These are phyloP conservation scores for Colletotrichum australisinense DNA, from an alignment of 2,329 filamentous ascomycete genomes.

Conservation along the genomic window DNA sequence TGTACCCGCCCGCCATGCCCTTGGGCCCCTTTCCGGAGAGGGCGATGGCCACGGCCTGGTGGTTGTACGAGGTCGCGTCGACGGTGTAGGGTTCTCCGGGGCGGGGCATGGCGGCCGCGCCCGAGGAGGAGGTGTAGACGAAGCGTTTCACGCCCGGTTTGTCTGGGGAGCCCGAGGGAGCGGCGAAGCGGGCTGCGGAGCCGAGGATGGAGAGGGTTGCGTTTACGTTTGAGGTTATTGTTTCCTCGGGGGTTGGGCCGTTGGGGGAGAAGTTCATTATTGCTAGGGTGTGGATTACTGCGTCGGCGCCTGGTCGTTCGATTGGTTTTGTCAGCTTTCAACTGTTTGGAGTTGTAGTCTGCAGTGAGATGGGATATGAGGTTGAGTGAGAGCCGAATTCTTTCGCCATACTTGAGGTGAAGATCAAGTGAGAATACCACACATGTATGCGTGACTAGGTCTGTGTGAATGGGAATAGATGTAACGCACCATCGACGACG, in stretches of 20 bases:
- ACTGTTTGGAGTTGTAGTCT: too few relatives aligned
- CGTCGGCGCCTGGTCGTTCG: slow-evolving; percentile 34
- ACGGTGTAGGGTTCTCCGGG: slow-evolving; percentile 37
- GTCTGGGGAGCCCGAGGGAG: too few relatives aligned
- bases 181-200: slow-evolving; percentile 43
- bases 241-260: slow-evolving; percentile 47
- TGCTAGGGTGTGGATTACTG: slow-evolving; percentile 53
- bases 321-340: neutral
- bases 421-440: too few relatives aligned
- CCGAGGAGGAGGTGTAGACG: slow-evolving; percentile 51
- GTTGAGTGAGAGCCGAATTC: neutral
- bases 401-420: neutral
- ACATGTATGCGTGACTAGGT: too few relatives aligned
- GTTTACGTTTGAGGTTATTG: slow-evolving; percentile 47
- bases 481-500: slow-evolving; percentile 42
- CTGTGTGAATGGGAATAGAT: too few relatives aligned
- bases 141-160: slow-evolving; percentile 49
- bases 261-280: slow-evolving; percentile 42
- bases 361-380: neutral
- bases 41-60: slow-evolving; percentile 45
- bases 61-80: slow-evolving; percentile 47
- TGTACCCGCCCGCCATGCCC: slow-evolving; percentile 38
- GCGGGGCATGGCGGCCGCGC: slow-evolving; percentile 38
- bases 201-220: slow-evolving; percentile 45
- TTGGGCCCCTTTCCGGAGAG: slow-evolving; percentile 45